Evolutionary conservation across 495 filamentous ascomycete genomes (phyloP), one percentile per base, ranked within the genome.

Genomic region (Neurospora sp.): DNA sequence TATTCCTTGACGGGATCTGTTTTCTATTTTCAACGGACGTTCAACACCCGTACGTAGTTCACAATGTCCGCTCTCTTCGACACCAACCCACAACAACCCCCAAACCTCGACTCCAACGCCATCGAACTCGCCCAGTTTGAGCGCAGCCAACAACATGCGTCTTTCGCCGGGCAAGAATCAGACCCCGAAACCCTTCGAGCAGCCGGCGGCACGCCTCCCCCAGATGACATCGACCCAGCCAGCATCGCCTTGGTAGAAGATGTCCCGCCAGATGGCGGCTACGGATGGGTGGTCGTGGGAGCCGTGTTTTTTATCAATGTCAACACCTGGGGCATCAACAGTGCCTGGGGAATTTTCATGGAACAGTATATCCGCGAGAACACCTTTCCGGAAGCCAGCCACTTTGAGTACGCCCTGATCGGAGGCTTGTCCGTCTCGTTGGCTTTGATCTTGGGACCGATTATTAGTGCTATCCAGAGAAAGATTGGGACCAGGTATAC

Each of bases 351-450:
- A 73, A 78, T 83, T 2, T 88, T 88, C 78, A 86, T 92, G n/a
- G 86, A 88, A 20, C 81, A 88, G 74, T 93, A 92, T 73, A 83
- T 91, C 39, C 81, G 85, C 1, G 75, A 84, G 70, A 77, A 89
- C 75, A 84, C 84, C 39, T 91, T 90, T 74, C 87, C 88, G 0
- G 86, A 83, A 9, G 89, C 89, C 35, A 88, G 85, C 11, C 79
- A 85, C 5, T 83, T 91, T 7, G 82, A 87, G 23, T 93, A 88
- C 71, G 91, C 91, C 46, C 90, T 92, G 72, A 87, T 91, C 8
- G 91, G 91, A n/a, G 90, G 90, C n/a, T 81, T 92, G 8, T 88
- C 87, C 39, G 86, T 91, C 49, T 88, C 88, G 11, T 84, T 87
- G 74, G 85, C 88, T 14, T 83, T 91, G 44, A 74, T 90, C 18